A percentile compares a stretch with the other conserved stretches of the same genome.
Conservation (phyloP, 2,329 filamentous ascomycete species). For the Microcyclospora tardicrescens region DNA sequence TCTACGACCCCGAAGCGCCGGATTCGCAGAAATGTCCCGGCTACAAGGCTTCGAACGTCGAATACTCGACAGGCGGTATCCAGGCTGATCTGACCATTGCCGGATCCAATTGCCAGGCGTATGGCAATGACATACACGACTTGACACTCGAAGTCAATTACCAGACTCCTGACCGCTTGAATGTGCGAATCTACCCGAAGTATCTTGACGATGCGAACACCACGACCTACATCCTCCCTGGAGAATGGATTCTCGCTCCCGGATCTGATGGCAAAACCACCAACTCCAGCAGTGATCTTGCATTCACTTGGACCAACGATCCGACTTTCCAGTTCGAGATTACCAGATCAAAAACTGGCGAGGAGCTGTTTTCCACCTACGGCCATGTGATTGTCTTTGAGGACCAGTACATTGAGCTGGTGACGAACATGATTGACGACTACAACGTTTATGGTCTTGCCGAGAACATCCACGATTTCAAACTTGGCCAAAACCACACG, state of each 20-base stretch:
- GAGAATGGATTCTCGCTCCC: constrained; percentile 8
- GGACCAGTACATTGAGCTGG: constrained; percentile 21
- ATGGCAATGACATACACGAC: constrained; percentile 17
- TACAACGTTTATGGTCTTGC: constrained; percentile 23
- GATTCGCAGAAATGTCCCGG: constrained; percentile 18
- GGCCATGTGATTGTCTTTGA: constrained; percentile 19
- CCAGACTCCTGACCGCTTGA: constrained; percentile 15
- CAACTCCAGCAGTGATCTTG: constrained; percentile 15
- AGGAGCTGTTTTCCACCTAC: constrained; percentile 20
- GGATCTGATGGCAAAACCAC: constrained; percentile 28
- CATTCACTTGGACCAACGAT: constrained; percentile 17
- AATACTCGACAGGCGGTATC: constrained; percentile 10
- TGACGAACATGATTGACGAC: constrained; percentile 15
- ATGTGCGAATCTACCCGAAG: constrained; percentile 17
- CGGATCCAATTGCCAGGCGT: constrained; percentile 15
- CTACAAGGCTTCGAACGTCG: constrained; percentile 15
- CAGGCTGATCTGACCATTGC: constrained; percentile 17
- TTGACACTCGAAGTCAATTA: constrained; percentile 15
- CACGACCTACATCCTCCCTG: constrained; percentile 14
- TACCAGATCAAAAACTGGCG: constrained; percentile 11
- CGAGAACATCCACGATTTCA: constrained; percentile 19
- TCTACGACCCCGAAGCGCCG: constrained; percentile 13
- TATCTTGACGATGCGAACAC: constrained; percentile 12
- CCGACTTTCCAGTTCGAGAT: constrained; percentile 20
- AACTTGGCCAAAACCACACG: constrained; percentile 19